These are phyloP conservation scores for Colletotrichum orchidophilum DNA, from an alignment of 2,329 filamentous ascomycete genomes.

Conservation along the genomic window DNA sequence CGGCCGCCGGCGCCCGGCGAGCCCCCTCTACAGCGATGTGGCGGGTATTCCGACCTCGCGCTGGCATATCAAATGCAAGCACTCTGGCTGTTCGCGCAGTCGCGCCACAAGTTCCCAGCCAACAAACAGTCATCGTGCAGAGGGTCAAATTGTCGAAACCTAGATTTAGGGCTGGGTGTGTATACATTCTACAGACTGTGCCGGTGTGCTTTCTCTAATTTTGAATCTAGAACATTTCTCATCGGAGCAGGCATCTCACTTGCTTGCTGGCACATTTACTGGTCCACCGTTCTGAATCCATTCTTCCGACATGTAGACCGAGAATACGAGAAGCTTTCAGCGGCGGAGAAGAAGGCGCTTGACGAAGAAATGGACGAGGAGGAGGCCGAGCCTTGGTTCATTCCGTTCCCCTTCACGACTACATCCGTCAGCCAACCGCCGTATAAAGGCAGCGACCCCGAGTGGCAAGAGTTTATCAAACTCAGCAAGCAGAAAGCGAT, in stretches of 20 bases:
- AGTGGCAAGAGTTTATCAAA: constrained; percentile 69
- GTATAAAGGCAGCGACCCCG: constrained; percentile 67
- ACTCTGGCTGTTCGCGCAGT: constrained; percentile 26
- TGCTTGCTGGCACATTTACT: constrained; percentile 55
- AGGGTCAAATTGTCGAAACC: constrained; percentile 29
- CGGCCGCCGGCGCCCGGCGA: constrained; percentile 26
- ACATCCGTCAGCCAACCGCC: constrained; percentile 56
- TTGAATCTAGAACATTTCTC: constrained; percentile 34
- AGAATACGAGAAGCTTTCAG: constrained; percentile 52
- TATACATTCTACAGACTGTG: background rate
- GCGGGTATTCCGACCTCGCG: constrained; percentile 29
- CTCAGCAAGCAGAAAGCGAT: constrained; percentile 63
- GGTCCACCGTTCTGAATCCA: constrained; percentile 55
- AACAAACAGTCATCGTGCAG: constrained; percentile 30
- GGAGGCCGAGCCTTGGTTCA: constrained; percentile 60
- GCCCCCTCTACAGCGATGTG: constrained; percentile 23
- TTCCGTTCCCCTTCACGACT: constrained; percentile 70
- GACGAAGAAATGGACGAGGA: constrained; percentile 52
- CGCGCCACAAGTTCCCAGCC: constrained; percentile 5
- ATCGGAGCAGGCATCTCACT: constrained; percentile 46
- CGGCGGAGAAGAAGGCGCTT: constrained; percentile 53
- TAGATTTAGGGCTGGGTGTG: constrained; percentile 23
- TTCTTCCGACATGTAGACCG: constrained; percentile 53
- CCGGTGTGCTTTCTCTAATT: background rate
- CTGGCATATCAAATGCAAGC: background rate